These are phyloP conservation scores for Leccinellum albellum DNA, from an alignment of 768 basidiomycete genomes.

Conservation along the genomic window DNA sequence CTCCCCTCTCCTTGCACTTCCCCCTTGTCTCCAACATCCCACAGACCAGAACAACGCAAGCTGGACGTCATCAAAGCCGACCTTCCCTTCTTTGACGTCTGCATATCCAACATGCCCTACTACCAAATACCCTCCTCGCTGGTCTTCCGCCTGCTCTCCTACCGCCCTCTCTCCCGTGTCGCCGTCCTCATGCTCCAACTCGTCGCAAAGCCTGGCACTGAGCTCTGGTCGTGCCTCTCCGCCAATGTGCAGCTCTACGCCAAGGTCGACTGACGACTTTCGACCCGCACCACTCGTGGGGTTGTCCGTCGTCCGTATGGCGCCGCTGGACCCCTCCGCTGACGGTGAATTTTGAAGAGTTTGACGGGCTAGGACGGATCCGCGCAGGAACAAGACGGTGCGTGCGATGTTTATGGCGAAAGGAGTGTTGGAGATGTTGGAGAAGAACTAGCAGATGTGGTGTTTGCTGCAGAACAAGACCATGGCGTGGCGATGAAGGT, in stretches of 20 bases:
- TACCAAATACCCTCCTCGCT: slow-evolving; percentile 99
- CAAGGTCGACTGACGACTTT: slow-evolving; percentile 96
- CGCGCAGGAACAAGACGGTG: slow-evolving; percentile 83
- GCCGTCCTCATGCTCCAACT: slow-evolving; percentile 94
- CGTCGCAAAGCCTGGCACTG: slow-evolving; percentile 76
- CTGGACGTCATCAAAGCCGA: slow-evolving; percentile 96
- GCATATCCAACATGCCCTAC: slow-evolving; percentile 98
- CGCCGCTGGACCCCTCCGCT: slow-evolving; percentile 93
- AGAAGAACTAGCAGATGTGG: slow-evolving; percentile 92
- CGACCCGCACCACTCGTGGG: slow-evolving; percentile 94
- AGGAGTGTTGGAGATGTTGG: slow-evolving; percentile 92
- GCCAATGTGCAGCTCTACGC: slow-evolving; percentile 98
- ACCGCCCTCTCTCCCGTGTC: slow-evolving; percentile 88
- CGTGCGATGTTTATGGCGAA: slow-evolving; percentile 91
- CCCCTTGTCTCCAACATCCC: background rate
- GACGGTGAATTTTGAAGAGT: slow-evolving; percentile 93
- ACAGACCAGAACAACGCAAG: slow-evolving; percentile 91
- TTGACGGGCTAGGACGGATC: slow-evolving; percentile 91
- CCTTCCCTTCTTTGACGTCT: slow-evolving; percentile 97
- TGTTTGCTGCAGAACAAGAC: slow-evolving; percentile 74
- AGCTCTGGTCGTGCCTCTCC: slow-evolving; percentile 89
- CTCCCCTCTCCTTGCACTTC: background rate
- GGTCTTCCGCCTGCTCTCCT: slow-evolving; percentile 93
- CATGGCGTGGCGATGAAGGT: slow-evolving; percentile 67
- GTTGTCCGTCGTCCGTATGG: slow-evolving; percentile 85